phyloP scores from a whole-genome alignment of 371 early-diverging fungal genomes.

The Zychaea mexicana region DNA sequence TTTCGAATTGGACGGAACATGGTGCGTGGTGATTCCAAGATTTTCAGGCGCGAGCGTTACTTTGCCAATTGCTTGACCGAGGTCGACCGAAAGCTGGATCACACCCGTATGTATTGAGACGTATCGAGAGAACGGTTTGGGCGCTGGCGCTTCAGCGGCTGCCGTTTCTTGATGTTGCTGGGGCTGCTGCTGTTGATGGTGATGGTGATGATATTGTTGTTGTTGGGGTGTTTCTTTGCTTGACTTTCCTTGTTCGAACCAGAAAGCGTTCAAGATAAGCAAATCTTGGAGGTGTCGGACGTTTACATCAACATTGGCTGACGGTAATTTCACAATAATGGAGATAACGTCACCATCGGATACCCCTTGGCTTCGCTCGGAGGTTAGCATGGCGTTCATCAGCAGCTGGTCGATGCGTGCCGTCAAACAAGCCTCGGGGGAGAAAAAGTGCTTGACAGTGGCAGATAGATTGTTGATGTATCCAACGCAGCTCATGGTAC shows the following conservation, averaged over 20 bases:
- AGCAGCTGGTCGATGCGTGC: conserved; percentile 61
- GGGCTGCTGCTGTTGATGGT: not conserved
- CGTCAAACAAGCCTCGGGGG: conserved; percentile 79
- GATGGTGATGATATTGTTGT: not conserved
- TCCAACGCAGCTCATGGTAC: conserved; percentile 63
- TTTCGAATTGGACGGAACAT: conserved; percentile 46
- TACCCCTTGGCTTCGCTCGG: conserved; percentile 31
- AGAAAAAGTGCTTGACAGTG: conserved; percentile 76
- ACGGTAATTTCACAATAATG: conserved; percentile 61
- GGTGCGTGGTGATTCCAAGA: conserved; percentile 46
- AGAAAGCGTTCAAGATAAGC: conserved; percentile 66
- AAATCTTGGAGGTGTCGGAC: conserved; percentile 81
- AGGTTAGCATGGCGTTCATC: conserved; percentile 62
- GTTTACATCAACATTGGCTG: conserved; percentile 61
- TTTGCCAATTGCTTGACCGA: conserved; percentile 81
- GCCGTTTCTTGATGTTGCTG: not conserved
- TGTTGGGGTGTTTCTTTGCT: conserved; percentile 3
- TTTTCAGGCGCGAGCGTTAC: conserved; percentile 53
- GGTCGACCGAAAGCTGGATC: conserved; percentile 63
- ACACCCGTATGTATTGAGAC: conserved; percentile 49
- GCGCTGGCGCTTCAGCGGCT: not conserved
- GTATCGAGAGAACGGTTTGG: conserved; percentile 53
- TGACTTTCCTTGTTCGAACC: conserved; percentile 55
- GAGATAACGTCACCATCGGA: conserved; percentile 54
- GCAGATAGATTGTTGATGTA: conserved; percentile 63